Evolutionary conservation across 495 filamentous ascomycete species (phyloP).

Genomic region (Neurospora pannonica): DNA sequence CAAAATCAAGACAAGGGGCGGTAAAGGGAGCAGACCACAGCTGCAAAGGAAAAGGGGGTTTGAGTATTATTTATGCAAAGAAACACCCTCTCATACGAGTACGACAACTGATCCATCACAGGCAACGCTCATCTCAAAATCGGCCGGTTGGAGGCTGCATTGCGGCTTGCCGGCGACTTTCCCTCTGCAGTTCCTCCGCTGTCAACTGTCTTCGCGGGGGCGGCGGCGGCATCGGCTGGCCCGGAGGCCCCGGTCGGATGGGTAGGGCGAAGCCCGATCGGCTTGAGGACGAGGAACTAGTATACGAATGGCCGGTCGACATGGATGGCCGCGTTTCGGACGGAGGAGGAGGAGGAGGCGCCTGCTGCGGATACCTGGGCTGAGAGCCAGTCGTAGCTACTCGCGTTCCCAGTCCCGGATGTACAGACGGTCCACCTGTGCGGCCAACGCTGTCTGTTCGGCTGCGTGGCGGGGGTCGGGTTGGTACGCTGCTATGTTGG

Average conservation of each 20-base stretch:
- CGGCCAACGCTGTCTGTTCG: constrained; percentile 31
- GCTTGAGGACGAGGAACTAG: background rate
- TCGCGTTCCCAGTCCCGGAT: constrained; percentile 43
- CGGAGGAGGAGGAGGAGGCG: constrained; percentile 1
- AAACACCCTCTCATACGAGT: constrained; percentile 15
- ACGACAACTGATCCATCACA: background rate
- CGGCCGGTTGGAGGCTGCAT: constrained; percentile 28
- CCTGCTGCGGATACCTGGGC: constrained; percentile 24
- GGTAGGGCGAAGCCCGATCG: constrained; percentile 33
- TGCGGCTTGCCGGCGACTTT: constrained; percentile 25
- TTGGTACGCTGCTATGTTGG: constrained; percentile 26
- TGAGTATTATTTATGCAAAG: constrained; percentile 13
- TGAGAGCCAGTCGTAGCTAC: constrained; percentile 35
- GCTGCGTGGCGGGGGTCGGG: constrained; percentile 36
- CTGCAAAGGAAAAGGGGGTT: constrained; percentile 1
- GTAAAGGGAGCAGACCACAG: background rate
- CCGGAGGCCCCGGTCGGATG: constrained; percentile 37
- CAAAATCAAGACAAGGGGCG: background rate
- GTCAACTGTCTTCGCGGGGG: constrained; percentile 33
- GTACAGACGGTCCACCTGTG: constrained; percentile 32
- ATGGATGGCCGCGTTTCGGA: constrained; percentile 12
- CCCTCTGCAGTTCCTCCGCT: constrained; percentile 9
- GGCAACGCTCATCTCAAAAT: constrained; percentile 8
- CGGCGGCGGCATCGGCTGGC: constrained; percentile 33
- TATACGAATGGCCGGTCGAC: background rate